Base-by-base conservation (phyloP, 768 basidiomycete species). In the Boletus rubescentipes region DNA sequence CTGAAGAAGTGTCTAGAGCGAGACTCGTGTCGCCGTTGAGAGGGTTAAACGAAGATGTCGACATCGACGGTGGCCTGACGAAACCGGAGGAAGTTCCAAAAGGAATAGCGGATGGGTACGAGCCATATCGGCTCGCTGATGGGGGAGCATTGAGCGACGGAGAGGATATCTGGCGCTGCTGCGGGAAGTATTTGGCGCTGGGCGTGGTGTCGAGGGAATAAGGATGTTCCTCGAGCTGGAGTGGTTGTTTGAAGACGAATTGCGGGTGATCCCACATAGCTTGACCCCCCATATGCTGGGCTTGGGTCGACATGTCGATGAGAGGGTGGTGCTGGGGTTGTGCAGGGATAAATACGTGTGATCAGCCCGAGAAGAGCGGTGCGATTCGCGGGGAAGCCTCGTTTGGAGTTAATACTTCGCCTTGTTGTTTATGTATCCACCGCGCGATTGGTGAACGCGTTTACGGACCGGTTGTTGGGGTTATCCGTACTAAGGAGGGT, bases 151-250 rank as follows among this genome's bases (percentile, higher is more conserved):
- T 55, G 6, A 43, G 46, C 5, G 58, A 44, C 4, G 47, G 34
- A 6, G 58, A 49, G 1, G 51, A 26, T 3, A 51, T 26, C 21
- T 51, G 65, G 15, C 15, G 52, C 15, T 59, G 64, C 5, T 60
- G 70, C 10, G 46, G 34, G 10, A 47, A 46, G 9, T 9, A 48
- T n/a, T 26, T 61, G 29, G 42, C 11, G 30, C 15, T 29, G 7
- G 52, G 12, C 3, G 57, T 31, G 26, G 56, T 1, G 4, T 68
- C 56, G 15, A 71, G 35, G 18, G 64, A 15, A 46, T 60, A 64
- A 1, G 59, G 41, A 2, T 54, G 53, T 21, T 72, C 68, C 21
- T 72, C 69, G 42, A 72, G 71, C 23, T 70, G 65, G 9, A 63
- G 57, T 10, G 64, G 46, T 4, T 55, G 63, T 11, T 45, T 58